Percentiles rank a stretch among this genome's conserved stretches.
Evolutionary conservation across 768 basidiomycete genomes (phyloP).

Genomic region (Lentinula edodes): DNA sequence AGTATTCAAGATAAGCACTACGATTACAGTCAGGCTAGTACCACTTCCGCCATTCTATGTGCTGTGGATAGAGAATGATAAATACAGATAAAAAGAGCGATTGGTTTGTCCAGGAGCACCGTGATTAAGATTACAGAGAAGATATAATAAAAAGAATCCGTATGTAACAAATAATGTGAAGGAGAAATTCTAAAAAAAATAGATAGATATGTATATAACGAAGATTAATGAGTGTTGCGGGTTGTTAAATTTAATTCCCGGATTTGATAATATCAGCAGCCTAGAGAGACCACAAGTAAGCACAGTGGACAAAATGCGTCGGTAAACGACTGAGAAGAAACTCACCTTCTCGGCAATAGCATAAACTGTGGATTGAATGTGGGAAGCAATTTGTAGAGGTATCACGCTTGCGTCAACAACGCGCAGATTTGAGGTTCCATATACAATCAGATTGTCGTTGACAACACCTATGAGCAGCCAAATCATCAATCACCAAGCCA

Average conservation of each 20-base stretch:
- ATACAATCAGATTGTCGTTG: slow-evolving; percentile 28
- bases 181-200: neutral
- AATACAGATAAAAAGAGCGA: neutral
- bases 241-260: neutral
- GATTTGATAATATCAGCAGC: neutral
- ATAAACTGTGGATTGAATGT: slow-evolving; percentile 11
- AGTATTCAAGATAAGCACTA: neutral
- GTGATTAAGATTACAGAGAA: neutral
- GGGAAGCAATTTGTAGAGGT: slow-evolving; percentile 24
- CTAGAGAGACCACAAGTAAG: neutral
- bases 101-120: neutral
- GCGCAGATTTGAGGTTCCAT: slow-evolving; percentile 33
- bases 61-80: neutral
- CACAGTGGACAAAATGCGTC: neutral
- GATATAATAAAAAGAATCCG: neutral
- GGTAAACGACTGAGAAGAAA: neutral
- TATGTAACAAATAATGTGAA: neutral
- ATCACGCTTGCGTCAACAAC: slow-evolving; percentile 33
- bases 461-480: slow-evolving; percentile 27
- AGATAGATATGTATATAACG: neutral
- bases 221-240: neutral
- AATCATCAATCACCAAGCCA: neutral
- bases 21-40: neutral
- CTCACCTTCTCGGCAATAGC: slow-evolving; percentile 5
- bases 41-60: neutral